Percentiles rank a stretch among this genome's conserved stretches.
Evolutionary conservation across 208 protist genomes (phyloP).

Genomic region (Leptomonas pyrrhocoris): DNA sequence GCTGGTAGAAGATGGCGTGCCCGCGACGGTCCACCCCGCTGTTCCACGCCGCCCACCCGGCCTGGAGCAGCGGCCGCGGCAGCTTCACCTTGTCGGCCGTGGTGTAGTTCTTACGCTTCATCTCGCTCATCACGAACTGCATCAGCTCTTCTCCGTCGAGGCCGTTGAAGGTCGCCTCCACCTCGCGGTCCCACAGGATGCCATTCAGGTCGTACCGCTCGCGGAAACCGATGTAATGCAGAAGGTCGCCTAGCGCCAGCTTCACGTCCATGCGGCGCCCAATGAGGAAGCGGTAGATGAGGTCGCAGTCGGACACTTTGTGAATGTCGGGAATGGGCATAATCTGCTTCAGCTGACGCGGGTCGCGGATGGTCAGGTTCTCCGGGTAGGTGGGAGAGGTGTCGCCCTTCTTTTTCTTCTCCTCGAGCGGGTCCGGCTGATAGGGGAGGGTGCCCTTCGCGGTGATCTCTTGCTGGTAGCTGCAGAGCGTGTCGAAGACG

Average conservation of each 20-base stretch:
- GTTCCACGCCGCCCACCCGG: slow-evolving; percentile 58
- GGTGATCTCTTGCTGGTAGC: slow-evolving; percentile 46
- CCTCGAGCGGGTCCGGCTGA: slow-evolving; percentile 18
- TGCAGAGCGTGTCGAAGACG: slow-evolving; percentile 40
- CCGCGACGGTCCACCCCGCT: slow-evolving; percentile 53
- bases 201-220: slow-evolving; percentile 56
- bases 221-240: slow-evolving; percentile 59
- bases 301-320: slow-evolving; percentile 61
- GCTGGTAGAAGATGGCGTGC: slow-evolving; percentile 57
- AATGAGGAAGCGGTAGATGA: slow-evolving; percentile 70
- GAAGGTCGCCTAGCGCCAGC: slow-evolving; percentile 37
- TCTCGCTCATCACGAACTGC: slow-evolving; percentile 37
- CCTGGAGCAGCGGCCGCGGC: slow-evolving; percentile 56
- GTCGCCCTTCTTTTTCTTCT: slow-evolving; percentile 27
- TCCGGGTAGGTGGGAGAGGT: slow-evolving; percentile 43
- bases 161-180: slow-evolving; percentile 48
- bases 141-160: slow-evolving; percentile 57
- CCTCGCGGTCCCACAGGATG: slow-evolving; percentile 58
- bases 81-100: slow-evolving; percentile 31
- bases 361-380: slow-evolving; percentile 30
- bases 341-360: slow-evolving; percentile 43
- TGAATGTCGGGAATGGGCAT: slow-evolving; percentile 63
- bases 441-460: slow-evolving; percentile 37
- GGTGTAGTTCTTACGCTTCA: slow-evolving; percentile 26
- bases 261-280: slow-evolving; percentile 43